Base-by-base conservation (phyloP, 2,329 filamentous ascomycete genomes). In the Capronia epimyces region DNA sequence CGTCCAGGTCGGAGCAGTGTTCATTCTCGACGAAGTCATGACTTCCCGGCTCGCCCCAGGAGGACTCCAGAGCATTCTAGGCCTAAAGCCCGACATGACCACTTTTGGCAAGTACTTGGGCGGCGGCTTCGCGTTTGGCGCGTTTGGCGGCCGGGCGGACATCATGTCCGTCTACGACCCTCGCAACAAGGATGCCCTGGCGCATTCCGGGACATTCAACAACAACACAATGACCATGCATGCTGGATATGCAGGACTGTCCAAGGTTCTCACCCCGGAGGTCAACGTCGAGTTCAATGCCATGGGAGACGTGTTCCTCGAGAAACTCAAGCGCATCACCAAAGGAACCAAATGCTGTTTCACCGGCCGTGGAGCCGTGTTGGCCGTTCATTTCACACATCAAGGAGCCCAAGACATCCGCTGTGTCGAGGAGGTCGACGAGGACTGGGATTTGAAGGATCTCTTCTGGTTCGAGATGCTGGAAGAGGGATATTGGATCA, bases 1-100 rank as follows among this genome's bases (percentile, higher is more conserved):
- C 16, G 20, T 39, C 9, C 20, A 39, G 36, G 36, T 15, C 16
- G 36, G 36, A 21, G 36, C 20, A 0, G 49, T 87, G 1, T 75
- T 87, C 56, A 80, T 87, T 27, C 68, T 86, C 10, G 84, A 87
- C 62, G 84, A 88, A 65, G 83, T 87, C 3, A 83, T 85, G 76
- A 85, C 83, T 0, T 82, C 79, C 2, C 73, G 83, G 2, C 66
- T 86, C 22, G 66, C 71, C n/a, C 68, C 68, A 1, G 67, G 71
- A 3, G 81, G 83, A 0, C 62, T 81, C 3, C 70, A 74, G 3
- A 61, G 65, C 40, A 37, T 29, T 16, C 21, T 25, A 9, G 29
- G 29, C 12, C 62, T 83, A 7, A 67, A 66, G 2, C 81, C 82
- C 0, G 83, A 86, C 60, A 63, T 86, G 46, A 80, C 76, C 32